These are phyloP conservation scores for Plasmodium gonderi DNA, from an alignment of 169 alveolate genomes.

Conservation along the genomic window DNA sequence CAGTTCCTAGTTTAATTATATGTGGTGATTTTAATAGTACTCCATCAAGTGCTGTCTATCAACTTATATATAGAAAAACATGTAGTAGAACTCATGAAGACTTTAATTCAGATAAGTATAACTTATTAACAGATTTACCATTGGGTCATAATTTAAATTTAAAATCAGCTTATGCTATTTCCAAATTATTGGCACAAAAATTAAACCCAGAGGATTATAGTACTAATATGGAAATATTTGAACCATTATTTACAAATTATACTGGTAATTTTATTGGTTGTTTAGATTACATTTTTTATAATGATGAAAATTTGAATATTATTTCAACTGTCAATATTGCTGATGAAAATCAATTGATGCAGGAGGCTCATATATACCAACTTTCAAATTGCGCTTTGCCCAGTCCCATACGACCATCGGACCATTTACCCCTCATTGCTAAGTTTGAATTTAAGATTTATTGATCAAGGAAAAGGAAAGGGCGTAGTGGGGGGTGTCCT, in stretches of 20 bases:
- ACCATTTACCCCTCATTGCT: slow-evolving; percentile 84
- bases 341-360: slow-evolving; percentile 77
- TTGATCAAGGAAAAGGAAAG: not conserved
- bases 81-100: slow-evolving; percentile 83
- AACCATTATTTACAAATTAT: slow-evolving; percentile 85
- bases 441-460: slow-evolving; percentile 80
- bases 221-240: slow-evolving; percentile 57
- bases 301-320: slow-evolving; percentile 78
- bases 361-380: slow-evolving; percentile 84
- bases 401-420: slow-evolving; percentile 85
- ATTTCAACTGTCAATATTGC: slow-evolving; percentile 79
- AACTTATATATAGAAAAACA: slow-evolving; percentile 79
- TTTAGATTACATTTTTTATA: slow-evolving; percentile 83
- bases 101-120: slow-evolving; percentile 76
- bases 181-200: slow-evolving; percentile 59
- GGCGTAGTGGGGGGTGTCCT: not conserved
- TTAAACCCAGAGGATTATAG: slow-evolving; percentile 44
- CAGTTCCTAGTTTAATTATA: slow-evolving; percentile 79
- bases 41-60: slow-evolving; percentile 85
- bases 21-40: slow-evolving; percentile 87
- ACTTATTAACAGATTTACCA: slow-evolving; percentile 77
- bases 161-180: slow-evolving; percentile 81
- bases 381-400: slow-evolving; percentile 83
- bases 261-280: slow-evolving; percentile 84
- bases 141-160: slow-evolving; percentile 80